Evolutionary conservation across 176 grass and related monocot species (phyloP), one percentile per base, ranked within the genome.

Genomic region (Urochloa ruziziensis): DNA sequence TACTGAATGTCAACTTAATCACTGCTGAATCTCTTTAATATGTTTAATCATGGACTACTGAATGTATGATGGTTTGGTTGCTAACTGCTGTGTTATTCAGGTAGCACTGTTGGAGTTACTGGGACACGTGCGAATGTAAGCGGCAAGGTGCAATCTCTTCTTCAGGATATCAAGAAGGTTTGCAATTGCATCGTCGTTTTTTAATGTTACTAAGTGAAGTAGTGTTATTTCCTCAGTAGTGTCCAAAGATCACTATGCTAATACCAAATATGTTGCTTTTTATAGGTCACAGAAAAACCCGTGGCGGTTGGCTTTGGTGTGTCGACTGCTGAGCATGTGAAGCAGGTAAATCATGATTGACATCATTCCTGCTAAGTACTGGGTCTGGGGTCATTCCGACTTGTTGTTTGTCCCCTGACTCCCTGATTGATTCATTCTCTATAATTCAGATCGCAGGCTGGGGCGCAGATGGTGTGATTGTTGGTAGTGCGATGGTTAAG

Each of bases 301-400:
- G 97, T 99, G 75, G 88, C 93, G 12, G 97, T 99, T 83, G 97
- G 97, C 9, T 99, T 99, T 87, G 97, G 97, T 66, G 93, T 99
- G 81, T 99, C 97, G 0, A 94, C 86, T 56, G 89, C 97, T 33
- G 97, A 96, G 77, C 97, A 99, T 46, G 93, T 94, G 66, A 85
- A 96, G 77, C 97, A 99, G 93, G 97, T 99, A 77, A 69, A 62
- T 10, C 27, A 77, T 54, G 62, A 29, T 74, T 59, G 49, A 7
- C 24, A 60, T 62, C 61, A 83, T 63, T 79, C 27, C 17, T 86
- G n/a, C 73, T 75, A 39, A 54, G 8, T 18, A 75, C 23, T 77
- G 39, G 32, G 65, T 43, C 52, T 75, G 6, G 53, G 53, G 57
- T 83, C 27, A 21, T 62, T 37, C 53, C 13, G 33, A 30, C 56